These are phyloP conservation scores for Lachancea waltii DNA, from an alignment of 805 yeast genomes.

Conservation along the genomic window DNA sequence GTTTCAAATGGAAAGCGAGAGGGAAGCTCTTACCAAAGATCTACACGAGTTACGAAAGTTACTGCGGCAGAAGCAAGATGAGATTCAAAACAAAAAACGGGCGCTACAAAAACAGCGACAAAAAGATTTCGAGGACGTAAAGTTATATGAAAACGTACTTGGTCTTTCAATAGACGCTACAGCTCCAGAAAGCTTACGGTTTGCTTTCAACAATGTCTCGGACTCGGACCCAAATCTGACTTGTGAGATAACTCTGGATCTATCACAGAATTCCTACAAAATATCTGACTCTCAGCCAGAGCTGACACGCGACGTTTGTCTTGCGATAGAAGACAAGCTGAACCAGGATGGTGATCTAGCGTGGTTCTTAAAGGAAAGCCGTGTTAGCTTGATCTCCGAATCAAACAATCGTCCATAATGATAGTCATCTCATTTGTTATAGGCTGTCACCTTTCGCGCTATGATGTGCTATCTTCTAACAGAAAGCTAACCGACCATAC, in stretches of 20 bases:
- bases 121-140: conserved; percentile 46
- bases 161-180: conserved; percentile 52
- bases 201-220: conserved; percentile 41
- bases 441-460: too few relatives aligned
- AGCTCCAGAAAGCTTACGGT: conserved; percentile 39
- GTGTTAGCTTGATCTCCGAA: conserved; percentile 12
- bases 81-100: conserved; percentile 31
- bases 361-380: conserved; percentile 16
- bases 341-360: conserved; percentile 17
- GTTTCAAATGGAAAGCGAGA: conserved; percentile 30
- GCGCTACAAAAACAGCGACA: conserved; percentile 39
- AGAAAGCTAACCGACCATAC: not conserved
- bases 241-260: conserved; percentile 41
- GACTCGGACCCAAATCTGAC: conserved; percentile 37
- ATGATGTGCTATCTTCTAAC: too few relatives aligned
- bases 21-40: conserved; percentile 24
- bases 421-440: not conserved
- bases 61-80: conserved; percentile 29
- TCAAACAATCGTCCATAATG: conserved; percentile 2
- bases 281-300: conserved; percentile 37
- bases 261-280: conserved; percentile 37
- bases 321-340: conserved; percentile 10
- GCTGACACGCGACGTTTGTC: conserved; percentile 22
- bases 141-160: conserved; percentile 44
- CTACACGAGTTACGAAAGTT: conserved; percentile 32